Conservation (phyloP, 306 rosid genomes). For the Begonia masoniana region DNA sequence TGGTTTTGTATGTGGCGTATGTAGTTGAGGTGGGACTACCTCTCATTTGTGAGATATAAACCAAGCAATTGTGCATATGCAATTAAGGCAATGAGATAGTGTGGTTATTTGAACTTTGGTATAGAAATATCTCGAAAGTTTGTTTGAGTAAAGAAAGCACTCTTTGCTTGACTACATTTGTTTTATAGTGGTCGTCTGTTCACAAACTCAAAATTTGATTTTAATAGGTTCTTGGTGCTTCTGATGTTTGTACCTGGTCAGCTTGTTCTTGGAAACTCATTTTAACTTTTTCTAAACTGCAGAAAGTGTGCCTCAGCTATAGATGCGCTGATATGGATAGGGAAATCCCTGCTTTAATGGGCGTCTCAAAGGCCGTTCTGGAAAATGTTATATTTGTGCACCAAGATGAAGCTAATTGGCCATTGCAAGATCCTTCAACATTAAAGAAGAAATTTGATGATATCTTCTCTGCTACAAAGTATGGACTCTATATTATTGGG, state of each 20-base stretch:
- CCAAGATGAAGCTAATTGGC: conserved; percentile 99
- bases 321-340: conserved; percentile 95
- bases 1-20: too few relatives aligned
- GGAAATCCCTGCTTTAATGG: conserved; percentile 89
- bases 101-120: too few relatives aligned
- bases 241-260: neutral
- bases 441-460: conserved; percentile 90
- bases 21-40: too few relatives aligned
- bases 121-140: too few relatives aligned
- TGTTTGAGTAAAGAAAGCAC: too few relatives aligned
- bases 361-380: conserved; percentile 87
- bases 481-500: conserved; percentile 7
- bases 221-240: neutral
- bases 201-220: neutral
- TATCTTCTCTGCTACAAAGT: conserved; percentile 93
- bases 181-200: neutral
- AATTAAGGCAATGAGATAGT: too few relatives aligned
- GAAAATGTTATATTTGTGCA: conserved; percentile 92
- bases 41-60: too few relatives aligned
- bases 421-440: conserved; percentile 93
- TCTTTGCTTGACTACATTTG: neutral
- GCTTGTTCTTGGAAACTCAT: neutral
- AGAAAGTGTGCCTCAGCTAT: conserved; percentile 92
- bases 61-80: too few relatives aligned
- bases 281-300: conserved; percentile 12